phyloP scores from a whole-genome alignment of 2,329 filamentous ascomycete species.

The Arachnopeziza araneosa region DNA sequence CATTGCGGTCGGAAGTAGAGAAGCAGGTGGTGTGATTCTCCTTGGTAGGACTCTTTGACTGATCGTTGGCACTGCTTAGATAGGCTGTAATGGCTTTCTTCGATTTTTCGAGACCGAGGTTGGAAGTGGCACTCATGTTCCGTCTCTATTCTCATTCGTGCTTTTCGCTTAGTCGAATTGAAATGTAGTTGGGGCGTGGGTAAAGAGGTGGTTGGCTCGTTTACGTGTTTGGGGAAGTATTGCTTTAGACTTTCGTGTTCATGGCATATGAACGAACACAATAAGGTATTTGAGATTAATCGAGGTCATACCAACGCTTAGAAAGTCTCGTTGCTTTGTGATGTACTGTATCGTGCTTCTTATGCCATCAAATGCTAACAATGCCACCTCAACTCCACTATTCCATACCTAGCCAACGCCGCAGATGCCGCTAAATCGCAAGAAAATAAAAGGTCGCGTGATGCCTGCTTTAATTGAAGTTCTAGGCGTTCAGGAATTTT shows the following conservation, averaged over 20 bases:
- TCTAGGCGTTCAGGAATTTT: not conserved
- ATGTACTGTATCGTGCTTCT: not conserved
- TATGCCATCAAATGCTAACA: not conserved
- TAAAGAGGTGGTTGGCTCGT: not conserved
- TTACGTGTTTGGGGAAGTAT: not conserved
- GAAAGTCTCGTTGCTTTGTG: not conserved
- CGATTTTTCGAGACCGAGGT: constrained; percentile 7
- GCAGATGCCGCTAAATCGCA: constrained; percentile 25
- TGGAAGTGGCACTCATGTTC: constrained; percentile 8
- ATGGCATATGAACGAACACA: not conserved
- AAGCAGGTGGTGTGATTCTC: constrained; percentile 10
- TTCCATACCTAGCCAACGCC: constrained; percentile 9
- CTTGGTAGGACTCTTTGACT: constrained; percentile 24
- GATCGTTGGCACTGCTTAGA: constrained; percentile 32
- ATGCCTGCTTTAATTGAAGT: not conserved
- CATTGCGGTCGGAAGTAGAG: constrained; percentile 1
- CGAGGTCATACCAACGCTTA: not conserved
- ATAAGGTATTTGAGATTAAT: not conserved
- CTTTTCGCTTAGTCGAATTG: constrained; percentile 8
- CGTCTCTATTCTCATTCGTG: constrained; percentile 20
- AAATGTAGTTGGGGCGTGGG: constrained; percentile 1
- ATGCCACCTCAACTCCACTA: constrained; percentile 8
- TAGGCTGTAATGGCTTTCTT: constrained; percentile 36
- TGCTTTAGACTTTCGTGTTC: not conserved
- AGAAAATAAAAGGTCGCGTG: not conserved